phyloP scores from a whole-genome alignment of 2,329 filamentous ascomycete genomes.

The Hypoxylon sp. region DNA sequence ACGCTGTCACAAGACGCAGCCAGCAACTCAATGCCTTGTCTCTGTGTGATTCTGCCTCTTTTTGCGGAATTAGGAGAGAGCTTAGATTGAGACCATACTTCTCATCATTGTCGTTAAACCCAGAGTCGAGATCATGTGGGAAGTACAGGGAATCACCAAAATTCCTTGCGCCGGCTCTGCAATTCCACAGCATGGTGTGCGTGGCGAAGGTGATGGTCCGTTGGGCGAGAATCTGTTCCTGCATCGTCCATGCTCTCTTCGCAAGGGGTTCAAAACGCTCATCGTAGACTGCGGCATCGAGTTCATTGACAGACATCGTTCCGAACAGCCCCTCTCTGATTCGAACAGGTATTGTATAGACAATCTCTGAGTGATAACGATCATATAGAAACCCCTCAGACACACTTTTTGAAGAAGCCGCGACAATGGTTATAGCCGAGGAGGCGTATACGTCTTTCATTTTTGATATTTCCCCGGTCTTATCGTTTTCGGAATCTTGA shows the following conservation, averaged over 20 bases:
- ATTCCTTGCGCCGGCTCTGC: background rate
- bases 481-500: conserved; percentile 1
- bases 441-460: conserved; percentile 4
- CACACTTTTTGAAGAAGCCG: conserved; percentile 4
- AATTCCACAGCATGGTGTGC: conserved; percentile 3
- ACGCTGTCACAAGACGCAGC: conserved; percentile 1
- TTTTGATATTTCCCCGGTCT: background rate
- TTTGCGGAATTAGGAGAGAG: background rate
- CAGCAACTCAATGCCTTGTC: conserved; percentile 4
- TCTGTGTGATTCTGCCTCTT: background rate
- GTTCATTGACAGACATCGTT: conserved; percentile 2
- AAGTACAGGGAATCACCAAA: conserved; percentile 2
- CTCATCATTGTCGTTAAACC: background rate
- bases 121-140: conserved; percentile 1
- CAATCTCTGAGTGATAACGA: conserved; percentile 1
- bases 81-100: conserved; percentile 3
- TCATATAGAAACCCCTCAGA: conserved; percentile 3
- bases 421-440: background rate
- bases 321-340: background rate
- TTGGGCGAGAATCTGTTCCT: conserved; percentile 1
- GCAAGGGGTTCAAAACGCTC: conserved; percentile 2
- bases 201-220: background rate
- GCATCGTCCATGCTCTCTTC: conserved; percentile 4
- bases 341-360: background rate
- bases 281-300: background rate